Evolutionary conservation across 2,329 filamentous ascomycete species (phyloP).

Genomic region (Sporothrix dimorphospora): DNA sequence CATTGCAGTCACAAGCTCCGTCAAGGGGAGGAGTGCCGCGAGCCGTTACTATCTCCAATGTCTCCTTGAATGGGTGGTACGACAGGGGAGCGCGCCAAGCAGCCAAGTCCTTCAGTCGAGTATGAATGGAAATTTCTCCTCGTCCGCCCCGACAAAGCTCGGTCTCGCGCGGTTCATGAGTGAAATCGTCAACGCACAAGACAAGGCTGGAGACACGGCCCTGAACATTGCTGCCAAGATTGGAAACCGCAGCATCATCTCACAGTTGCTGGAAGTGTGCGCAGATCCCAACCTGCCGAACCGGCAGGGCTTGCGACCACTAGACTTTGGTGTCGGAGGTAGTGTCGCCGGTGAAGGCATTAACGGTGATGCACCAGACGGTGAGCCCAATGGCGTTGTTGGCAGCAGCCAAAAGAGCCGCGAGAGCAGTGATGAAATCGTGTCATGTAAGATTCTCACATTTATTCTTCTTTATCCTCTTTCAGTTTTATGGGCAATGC

Average conservation of each 20-base stretch:
- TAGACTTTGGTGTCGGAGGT: conserved; percentile 91
- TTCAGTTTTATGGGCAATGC: background rate
- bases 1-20: conserved; percentile 92
- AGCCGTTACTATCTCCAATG: conserved; percentile 97
- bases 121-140: conserved; percentile 31
- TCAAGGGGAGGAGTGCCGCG: conserved; percentile 87
- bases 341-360: conserved; percentile 54
- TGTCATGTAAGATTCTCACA: conserved; percentile 65
- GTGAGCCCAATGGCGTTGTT: conserved; percentile 50
- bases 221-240: conserved; percentile 92
- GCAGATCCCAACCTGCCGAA: conserved; percentile 93
- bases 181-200: conserved; percentile 94
- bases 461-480: background rate
- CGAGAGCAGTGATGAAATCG: conserved; percentile 78
- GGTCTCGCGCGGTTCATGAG: conserved; percentile 92
- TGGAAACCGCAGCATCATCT: conserved; percentile 91
- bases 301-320: conserved; percentile 80
- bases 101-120: conserved; percentile 44
- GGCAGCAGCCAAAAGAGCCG: conserved; percentile 59
- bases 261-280: conserved; percentile 93
- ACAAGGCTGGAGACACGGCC: conserved; percentile 92
- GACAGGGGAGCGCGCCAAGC: conserved; percentile 63
- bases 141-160: conserved; percentile 63
- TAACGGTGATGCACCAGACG: conserved; percentile 47
- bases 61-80: conserved; percentile 89